These are phyloP conservation scores for Beta macrorhiza DNA, from an alignment of 179 eudicot species.

Conservation along the genomic window DNA sequence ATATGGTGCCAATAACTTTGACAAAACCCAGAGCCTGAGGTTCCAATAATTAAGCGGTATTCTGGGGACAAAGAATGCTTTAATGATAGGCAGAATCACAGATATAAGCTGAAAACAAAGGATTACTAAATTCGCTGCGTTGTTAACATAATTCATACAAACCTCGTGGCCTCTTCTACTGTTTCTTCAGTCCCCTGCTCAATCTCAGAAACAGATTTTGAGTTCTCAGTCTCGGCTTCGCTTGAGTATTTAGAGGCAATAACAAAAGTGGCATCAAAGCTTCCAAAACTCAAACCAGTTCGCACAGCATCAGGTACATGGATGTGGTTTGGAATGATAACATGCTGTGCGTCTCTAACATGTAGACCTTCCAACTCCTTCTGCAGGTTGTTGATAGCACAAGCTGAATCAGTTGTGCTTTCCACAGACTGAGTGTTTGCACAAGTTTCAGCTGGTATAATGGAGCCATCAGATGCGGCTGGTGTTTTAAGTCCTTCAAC, in stretches of 20 bases:
- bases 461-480: constrained; percentile 38
- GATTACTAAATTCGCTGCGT: neutral
- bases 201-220: constrained; percentile 42
- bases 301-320: constrained; percentile 83
- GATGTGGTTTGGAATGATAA: constrained; percentile 79
- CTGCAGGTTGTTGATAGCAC: constrained; percentile 41
- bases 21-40: neutral
- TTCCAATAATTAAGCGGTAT: neutral
- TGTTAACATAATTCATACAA: constrained; percentile 18
- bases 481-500: constrained; percentile 43
- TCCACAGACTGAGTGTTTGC: constrained; percentile 27
- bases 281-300: constrained; percentile 74
- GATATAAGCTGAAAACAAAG: neutral
- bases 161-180: constrained; percentile 53
- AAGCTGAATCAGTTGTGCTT: constrained; percentile 39
- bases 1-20: neutral
- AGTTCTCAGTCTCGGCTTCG: constrained; percentile 39
- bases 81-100: neutral
- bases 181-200: constrained; percentile 47
- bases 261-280: constrained; percentile 66
- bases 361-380: constrained; percentile 59
- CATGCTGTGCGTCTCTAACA: constrained; percentile 61
- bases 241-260: constrained; percentile 29
- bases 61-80: neutral
- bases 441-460: constrained; percentile 33